These are phyloP conservation scores for Thelephora terrestris DNA, from an alignment of 1,284 basidiomycete genomes.

Conservation along the genomic window DNA sequence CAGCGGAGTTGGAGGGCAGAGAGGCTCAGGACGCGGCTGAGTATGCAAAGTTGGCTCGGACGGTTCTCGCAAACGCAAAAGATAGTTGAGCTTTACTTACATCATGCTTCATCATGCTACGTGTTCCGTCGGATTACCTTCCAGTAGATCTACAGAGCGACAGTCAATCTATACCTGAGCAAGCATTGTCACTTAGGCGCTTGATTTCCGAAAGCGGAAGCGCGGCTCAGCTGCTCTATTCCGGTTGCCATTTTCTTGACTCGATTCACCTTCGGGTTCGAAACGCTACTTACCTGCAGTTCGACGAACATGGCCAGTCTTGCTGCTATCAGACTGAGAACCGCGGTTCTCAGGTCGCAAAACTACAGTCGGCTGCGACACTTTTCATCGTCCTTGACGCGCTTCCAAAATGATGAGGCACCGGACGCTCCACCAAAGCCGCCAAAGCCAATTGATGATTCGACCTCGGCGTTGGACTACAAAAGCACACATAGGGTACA, in stretches of 20 bases:
- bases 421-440: conserved; percentile 29
- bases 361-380: conserved; percentile 12
- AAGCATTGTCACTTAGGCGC: too few relatives aligned
- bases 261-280: too few relatives aligned
- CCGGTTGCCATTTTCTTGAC: too few relatives aligned
- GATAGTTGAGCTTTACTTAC: neutral
- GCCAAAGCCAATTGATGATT: conserved; percentile 73
- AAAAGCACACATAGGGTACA: conserved; percentile 59
- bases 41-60: conserved; percentile 55
- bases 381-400: conserved; percentile 26
- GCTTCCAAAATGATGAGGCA: conserved; percentile 14
- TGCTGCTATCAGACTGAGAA: conserved; percentile 10
- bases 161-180: neutral
- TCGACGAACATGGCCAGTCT: conserved; percentile 9
- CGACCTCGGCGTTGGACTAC: conserved; percentile 92
- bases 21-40: conserved; percentile 35
- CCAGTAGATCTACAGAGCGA: neutral
- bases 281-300: too few relatives aligned
- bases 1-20: conserved; percentile 40
- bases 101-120: neutral
- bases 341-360: conserved; percentile 5
- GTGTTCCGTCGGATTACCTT: neutral
- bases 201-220: too few relatives aligned
- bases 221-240: too few relatives aligned
- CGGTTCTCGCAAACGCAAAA: conserved; percentile 37